These are phyloP conservation scores for Aspergillus pseudoglaucus DNA, from an alignment of 2,329 filamentous ascomycete species.

Conservation along the genomic window DNA sequence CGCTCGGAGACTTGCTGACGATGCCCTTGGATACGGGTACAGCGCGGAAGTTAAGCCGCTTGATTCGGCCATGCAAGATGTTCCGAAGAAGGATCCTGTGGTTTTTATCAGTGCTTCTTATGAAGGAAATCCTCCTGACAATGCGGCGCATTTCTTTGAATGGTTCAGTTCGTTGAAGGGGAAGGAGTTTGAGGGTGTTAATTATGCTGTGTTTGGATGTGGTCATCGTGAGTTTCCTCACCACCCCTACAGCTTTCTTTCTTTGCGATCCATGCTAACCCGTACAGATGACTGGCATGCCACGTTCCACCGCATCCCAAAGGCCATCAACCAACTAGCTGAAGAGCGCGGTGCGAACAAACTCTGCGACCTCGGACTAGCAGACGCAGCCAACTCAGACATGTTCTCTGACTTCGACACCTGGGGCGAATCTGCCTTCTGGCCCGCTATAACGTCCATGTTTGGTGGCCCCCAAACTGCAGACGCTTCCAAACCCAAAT, in stretches of 20 bases:
- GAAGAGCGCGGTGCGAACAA: constrained; percentile 45
- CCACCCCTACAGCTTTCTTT: no score
- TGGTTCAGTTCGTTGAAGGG: constrained; percentile 56
- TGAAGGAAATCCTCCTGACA: constrained; percentile 67
- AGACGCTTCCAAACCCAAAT: constrained; percentile 28
- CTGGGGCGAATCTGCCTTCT: constrained; percentile 58
- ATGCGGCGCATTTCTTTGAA: constrained; percentile 60
- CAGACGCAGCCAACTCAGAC: constrained; percentile 57
- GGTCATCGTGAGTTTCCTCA: constrained; percentile 42
- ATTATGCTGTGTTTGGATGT: constrained; percentile 65
- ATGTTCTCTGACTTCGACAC: constrained; percentile 63
- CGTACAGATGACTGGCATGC: constrained; percentile 40
- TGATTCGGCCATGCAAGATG: constrained; percentile 54
- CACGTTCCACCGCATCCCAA: constrained; percentile 64
- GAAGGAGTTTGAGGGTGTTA: constrained; percentile 49
- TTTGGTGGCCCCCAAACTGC: constrained; percentile 21
- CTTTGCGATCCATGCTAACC: constrained; percentile 9
- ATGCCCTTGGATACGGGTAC: constrained; percentile 57
- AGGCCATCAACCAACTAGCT: constrained; percentile 52
- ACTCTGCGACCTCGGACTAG: constrained; percentile 47
- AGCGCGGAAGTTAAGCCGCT: constrained; percentile 50
- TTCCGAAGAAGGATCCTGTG: constrained; percentile 56
- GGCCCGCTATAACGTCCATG: constrained; percentile 44
- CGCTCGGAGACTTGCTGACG: constrained; percentile 55
- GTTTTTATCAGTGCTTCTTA: constrained; percentile 66